Conservation (phyloP, 2,329 filamentous ascomycete genomes). For the Chrysoporthe puriensis region DNA sequence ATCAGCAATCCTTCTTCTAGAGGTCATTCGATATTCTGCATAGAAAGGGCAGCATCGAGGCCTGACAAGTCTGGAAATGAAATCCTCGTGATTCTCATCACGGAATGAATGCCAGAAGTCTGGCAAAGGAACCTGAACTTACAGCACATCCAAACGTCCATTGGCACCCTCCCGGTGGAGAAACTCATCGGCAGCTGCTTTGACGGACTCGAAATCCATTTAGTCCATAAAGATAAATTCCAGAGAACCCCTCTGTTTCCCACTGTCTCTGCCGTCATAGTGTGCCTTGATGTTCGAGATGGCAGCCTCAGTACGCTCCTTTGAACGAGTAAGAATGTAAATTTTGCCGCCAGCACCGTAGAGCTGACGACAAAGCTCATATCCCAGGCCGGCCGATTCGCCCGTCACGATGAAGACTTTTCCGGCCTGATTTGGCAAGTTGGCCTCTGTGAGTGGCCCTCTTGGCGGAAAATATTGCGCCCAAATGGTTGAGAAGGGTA, state of each 20-base stretch:
- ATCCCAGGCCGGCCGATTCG: conserved; percentile 42
- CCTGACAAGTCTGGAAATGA: no score
- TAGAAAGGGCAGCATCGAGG: background rate
- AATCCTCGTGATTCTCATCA: background rate
- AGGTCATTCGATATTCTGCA: background rate
- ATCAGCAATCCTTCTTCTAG: background rate
- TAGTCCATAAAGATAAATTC: conserved; percentile 32
- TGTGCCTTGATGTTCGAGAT: conserved; percentile 31
- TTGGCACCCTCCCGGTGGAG: conserved; percentile 23
- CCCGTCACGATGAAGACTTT: conserved; percentile 49
- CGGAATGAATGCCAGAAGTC: background rate
- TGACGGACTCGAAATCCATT: conserved; percentile 30
- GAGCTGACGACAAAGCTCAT: conserved; percentile 52
- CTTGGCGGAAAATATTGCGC: conserved; percentile 32
- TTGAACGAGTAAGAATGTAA: conserved; percentile 51
- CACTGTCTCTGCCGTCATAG: conserved; percentile 17
- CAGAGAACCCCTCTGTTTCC: conserved; percentile 24
- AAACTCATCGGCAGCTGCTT: conserved; percentile 28
- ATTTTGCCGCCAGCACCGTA: conserved; percentile 55
- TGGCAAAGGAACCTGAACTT: background rate
- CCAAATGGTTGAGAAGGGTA: conserved; percentile 18
- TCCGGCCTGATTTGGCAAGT: conserved; percentile 29
- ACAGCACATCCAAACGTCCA: conserved; percentile 31
- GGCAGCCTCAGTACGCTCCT: conserved; percentile 31
- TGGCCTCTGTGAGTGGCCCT: conserved; percentile 29